Conservation (phyloP, 345 rosid species). For the Populus pruinosa region DNA sequence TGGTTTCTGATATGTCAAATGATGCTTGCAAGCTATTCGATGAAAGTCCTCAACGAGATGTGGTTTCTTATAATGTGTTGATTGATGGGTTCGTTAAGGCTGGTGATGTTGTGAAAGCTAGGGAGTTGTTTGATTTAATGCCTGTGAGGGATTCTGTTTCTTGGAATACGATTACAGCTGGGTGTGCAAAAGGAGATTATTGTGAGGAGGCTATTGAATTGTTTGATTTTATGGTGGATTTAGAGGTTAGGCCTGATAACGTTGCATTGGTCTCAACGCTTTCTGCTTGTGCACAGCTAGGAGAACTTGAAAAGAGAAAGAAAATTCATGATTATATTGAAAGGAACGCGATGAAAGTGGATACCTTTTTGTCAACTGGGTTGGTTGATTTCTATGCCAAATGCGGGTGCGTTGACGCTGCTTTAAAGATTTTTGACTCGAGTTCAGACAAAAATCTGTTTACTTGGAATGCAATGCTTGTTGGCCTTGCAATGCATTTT, state of each 20-base stretch:
- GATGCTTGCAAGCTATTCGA: slow-evolving; percentile 47
- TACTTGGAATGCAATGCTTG: slow-evolving; percentile 70
- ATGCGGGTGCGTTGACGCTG: slow-evolving; percentile 51
- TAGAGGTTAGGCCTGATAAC: slow-evolving; percentile 43
- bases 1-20: background rate
- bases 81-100: slow-evolving; percentile 54
- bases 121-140: slow-evolving; percentile 52
- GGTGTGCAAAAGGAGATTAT: slow-evolving; percentile 44
- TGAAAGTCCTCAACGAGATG: slow-evolving; percentile 50
- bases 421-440: slow-evolving; percentile 41
- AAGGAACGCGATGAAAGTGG: slow-evolving; percentile 32
- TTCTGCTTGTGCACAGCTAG: slow-evolving; percentile 72
- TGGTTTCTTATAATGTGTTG: slow-evolving; percentile 56
- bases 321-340: slow-evolving; percentile 40
- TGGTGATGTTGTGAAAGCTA: slow-evolving; percentile 46
- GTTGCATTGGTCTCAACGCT: slow-evolving; percentile 65
- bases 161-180: slow-evolving; percentile 67
- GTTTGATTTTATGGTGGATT: slow-evolving; percentile 46
- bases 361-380: slow-evolving; percentile 63
- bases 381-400: slow-evolving; percentile 67
- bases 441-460: slow-evolving; percentile 42
- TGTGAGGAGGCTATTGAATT: slow-evolving; percentile 46
- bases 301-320: slow-evolving; percentile 54
- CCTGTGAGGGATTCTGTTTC: slow-evolving; percentile 58
- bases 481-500: slow-evolving; percentile 68